Base-by-base conservation (phyloP, 331 rosid genomes). In the Saraca asoca region DNA sequence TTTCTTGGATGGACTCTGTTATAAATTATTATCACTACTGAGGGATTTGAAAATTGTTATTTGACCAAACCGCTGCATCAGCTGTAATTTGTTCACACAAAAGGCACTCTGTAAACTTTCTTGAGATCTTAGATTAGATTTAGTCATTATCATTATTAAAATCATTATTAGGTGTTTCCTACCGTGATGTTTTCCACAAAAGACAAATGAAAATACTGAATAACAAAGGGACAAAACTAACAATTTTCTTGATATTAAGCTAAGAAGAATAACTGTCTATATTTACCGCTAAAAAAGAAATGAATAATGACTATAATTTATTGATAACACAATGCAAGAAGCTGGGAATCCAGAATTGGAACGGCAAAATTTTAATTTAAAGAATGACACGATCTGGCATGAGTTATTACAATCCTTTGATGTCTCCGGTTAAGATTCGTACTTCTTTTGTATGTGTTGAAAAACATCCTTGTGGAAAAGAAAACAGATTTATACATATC, bases 321-420 rank as follows among this genome's bases (percentile, higher is more conserved):
- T 29, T 14, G 6, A 11, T 42, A 20, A 24, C 31, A 24, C 3
- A 24, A 24, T 24, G 31, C 3, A 24, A 24, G 31, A 24, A 24
- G 31, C 31, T n/a, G n/a, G n/a, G n/a, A n/a, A n/a, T 15, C 70
- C 7, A 20, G 66, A 58, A 5, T 65, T 3, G 9, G 45, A 39
- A 41, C 58, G 55, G 55, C 66, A 77, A 54, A 55, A 43, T 43
- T 81, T 43, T n/a, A 55, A 62, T 67, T 55, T 18, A 66, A 73
- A 61, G 75, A 81, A 77, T 70, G 54, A 56, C 53, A n/a, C n/a
- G 54, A 43, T 69, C 59, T 65, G n/a, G 48, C 56, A 56, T 64
- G 20, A 49, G 44, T 42, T 15, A 33, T 61, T 75, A 73, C 72
- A 70, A 64, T 24, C 56, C 58, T 53, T 31, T 6, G 8, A 1